Percentiles rank a stretch among this genome's conserved stretches.
phyloP scores from a whole-genome alignment of 1,284 basidiomycete species.

The Cronartium ribicola region DNA sequence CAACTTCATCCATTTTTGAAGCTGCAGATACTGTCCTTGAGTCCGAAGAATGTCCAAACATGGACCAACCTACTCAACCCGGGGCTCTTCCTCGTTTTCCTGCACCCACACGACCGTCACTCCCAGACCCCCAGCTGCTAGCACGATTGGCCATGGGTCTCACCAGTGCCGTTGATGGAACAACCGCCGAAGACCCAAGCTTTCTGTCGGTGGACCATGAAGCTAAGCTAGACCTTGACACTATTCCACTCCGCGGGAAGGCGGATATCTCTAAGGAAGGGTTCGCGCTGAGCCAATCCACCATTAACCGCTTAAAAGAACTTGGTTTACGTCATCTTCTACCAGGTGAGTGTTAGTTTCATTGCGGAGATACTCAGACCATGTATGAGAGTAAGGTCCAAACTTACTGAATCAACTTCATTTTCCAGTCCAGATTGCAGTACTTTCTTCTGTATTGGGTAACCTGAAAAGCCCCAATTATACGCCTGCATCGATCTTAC shows the following conservation, averaged over 20 bases:
- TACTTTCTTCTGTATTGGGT: conserved; percentile 71
- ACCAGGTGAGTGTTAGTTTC: conserved; percentile 62
- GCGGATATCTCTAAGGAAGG: conserved; percentile 67
- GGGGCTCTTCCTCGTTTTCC: conserved; percentile 35
- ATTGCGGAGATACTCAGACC: conserved; percentile 17
- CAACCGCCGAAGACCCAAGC: not conserved
- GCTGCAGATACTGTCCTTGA: too few species aligned
- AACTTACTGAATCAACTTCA: conserved; percentile 33
- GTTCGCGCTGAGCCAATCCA: conserved; percentile 61
- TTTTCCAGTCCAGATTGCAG: conserved; percentile 68
- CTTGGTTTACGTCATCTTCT: conserved; percentile 77
- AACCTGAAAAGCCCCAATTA: conserved; percentile 48
- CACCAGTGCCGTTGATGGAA: not conserved
- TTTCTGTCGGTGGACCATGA: conserved; percentile 42
- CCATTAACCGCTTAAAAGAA: conserved; percentile 63
- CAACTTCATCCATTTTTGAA: not conserved
- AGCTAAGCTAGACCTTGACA: conserved; percentile 23
- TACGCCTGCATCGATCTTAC: conserved; percentile 56
- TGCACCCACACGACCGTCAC: conserved; percentile 26
- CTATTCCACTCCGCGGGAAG: conserved; percentile 68
- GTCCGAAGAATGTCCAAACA: not conserved
- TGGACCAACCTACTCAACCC: conserved; percentile 19
- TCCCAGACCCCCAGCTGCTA: conserved; percentile 32
- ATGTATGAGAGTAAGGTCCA: conserved; percentile 15
- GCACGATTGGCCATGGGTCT: conserved; percentile 42